These are phyloP conservation scores for Kockiozyma suomiensis DNA, from an alignment of 805 yeast genomes.

Conservation along the genomic window DNA sequence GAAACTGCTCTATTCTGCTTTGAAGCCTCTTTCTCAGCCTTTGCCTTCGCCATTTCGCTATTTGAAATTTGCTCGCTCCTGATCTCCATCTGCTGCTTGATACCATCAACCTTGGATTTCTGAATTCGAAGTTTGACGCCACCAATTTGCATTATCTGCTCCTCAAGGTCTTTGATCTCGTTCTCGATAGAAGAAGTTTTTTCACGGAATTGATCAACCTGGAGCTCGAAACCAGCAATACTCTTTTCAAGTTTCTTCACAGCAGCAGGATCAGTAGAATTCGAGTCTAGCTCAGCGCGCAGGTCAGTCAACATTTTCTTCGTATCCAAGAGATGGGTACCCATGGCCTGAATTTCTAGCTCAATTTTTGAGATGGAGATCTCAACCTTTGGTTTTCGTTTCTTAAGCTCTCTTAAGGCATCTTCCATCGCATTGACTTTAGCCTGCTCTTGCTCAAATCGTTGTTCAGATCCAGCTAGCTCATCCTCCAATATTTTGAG, in stretches of 20 bases:
- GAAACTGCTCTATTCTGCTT: slow-evolving; percentile 54
- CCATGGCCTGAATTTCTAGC: slow-evolving; percentile 66
- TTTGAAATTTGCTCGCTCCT: slow-evolving; percentile 58
- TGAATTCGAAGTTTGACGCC: slow-evolving; percentile 83
- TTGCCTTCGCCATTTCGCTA: slow-evolving; percentile 59
- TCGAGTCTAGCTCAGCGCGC: slow-evolving; percentile 29
- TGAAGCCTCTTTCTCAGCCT: slow-evolving; percentile 63
- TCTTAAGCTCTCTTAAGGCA: slow-evolving; percentile 60
- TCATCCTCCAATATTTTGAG: slow-evolving; percentile 57
- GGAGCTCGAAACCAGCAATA: slow-evolving; percentile 38
- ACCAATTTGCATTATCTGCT: slow-evolving; percentile 84
- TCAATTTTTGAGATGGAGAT: slow-evolving; percentile 57
- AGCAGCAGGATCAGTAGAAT: slow-evolving; percentile 42
- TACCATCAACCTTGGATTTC: slow-evolving; percentile 77
- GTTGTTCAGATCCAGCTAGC: slow-evolving; percentile 55
- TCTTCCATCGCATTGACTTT: slow-evolving; percentile 55
- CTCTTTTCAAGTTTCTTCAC: slow-evolving; percentile 35
- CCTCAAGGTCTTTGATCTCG: slow-evolving; percentile 64
- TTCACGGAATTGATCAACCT: slow-evolving; percentile 51
- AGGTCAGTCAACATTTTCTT: slow-evolving; percentile 49
- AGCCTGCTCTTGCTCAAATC: slow-evolving; percentile 47
- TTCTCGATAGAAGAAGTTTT: slow-evolving; percentile 59
- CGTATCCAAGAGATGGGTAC: slow-evolving; percentile 55
- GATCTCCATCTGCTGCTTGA: slow-evolving; percentile 65
- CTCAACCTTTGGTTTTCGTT: slow-evolving; percentile 71